A percentile compares a stretch with the other conserved stretches of the same genome.
phyloP scores from a whole-genome alignment of 345 rosid species.

The Clarkia xantiana region DNA sequence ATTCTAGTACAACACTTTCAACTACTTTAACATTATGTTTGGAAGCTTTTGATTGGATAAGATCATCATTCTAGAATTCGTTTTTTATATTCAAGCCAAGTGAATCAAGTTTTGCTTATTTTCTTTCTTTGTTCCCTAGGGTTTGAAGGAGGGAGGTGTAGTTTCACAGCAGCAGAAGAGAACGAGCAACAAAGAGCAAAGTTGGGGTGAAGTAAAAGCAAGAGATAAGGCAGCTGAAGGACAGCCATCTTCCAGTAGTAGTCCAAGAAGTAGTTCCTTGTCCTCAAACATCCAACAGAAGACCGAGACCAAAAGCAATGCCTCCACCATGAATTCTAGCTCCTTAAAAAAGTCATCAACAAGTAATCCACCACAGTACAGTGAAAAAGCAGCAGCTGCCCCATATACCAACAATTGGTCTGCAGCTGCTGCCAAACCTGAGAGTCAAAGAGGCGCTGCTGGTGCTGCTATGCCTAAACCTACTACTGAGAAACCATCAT shows the following conservation, averaged over 20 bases:
- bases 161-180: conserved; percentile 20
- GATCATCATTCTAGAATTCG: not conserved
- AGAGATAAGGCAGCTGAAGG: conserved; percentile 42
- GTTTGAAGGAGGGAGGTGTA: conserved; percentile 15
- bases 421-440: conserved; percentile 29
- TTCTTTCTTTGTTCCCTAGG: not conserved
- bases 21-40: not conserved
- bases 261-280: conserved; percentile 15
- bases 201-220: conserved; percentile 34
- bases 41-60: not conserved
- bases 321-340: conserved; percentile 16
- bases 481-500: conserved; percentile 22
- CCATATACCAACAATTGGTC: conserved; percentile 7
- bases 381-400: conserved; percentile 14
- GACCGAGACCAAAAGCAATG: conserved; percentile 26
- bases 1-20: not conserved
- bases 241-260: conserved; percentile 42
- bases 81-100: not conserved
- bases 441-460: conserved; percentile 20
- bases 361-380: conserved; percentile 27
- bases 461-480: conserved; percentile 19
- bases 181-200: conserved; percentile 16
- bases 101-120: too few species aligned
- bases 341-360: conserved; percentile 27
- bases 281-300: conserved; percentile 24